phyloP scores from a whole-genome alignment of 2,329 filamentous ascomycete genomes.

The Stylonectria norvegica region DNA sequence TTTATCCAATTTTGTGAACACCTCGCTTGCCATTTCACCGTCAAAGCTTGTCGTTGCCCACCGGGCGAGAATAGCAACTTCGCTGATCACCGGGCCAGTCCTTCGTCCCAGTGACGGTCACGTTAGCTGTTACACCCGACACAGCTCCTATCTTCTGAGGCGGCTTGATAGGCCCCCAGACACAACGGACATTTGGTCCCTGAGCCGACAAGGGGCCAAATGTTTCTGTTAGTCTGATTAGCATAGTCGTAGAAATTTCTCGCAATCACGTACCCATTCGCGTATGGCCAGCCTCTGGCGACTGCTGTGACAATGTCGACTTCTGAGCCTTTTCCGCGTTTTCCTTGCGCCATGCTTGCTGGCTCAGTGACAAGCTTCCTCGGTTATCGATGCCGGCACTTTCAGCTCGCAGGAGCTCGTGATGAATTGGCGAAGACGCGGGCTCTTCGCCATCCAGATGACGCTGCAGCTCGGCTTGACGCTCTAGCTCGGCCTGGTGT shows the following conservation, averaged over 20 bases:
- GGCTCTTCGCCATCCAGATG: too few relatives aligned
- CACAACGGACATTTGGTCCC: conserved; percentile 13
- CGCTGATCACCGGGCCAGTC: too few relatives aligned
- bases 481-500: conserved; percentile 45
- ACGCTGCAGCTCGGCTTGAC: conserved; percentile 13
- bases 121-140: neutral
- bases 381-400: neutral
- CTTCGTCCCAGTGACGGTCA: too few relatives aligned
- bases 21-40: too few relatives aligned
- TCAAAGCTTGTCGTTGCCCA: too few relatives aligned
- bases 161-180: conserved; percentile 30
- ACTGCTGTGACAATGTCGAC: neutral
- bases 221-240: conserved; percentile 3
- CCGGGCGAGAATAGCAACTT: too few relatives aligned
- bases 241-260: neutral
- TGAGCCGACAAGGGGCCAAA: conserved; percentile 1
- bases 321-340: neutral
- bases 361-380: neutral
- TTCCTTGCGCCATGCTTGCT: conserved; percentile 5
- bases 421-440: neutral
- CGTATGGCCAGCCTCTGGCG: neutral
- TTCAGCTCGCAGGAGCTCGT: neutral
- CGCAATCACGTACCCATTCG: neutral
- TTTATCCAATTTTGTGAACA: neutral
- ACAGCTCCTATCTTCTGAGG: conserved; percentile 30